Percentiles rank a stretch among this genome's conserved stretches.
Evolutionary conservation across 2,329 filamentous ascomycete species (phyloP).

Genomic region (Claviceps capensis): DNA sequence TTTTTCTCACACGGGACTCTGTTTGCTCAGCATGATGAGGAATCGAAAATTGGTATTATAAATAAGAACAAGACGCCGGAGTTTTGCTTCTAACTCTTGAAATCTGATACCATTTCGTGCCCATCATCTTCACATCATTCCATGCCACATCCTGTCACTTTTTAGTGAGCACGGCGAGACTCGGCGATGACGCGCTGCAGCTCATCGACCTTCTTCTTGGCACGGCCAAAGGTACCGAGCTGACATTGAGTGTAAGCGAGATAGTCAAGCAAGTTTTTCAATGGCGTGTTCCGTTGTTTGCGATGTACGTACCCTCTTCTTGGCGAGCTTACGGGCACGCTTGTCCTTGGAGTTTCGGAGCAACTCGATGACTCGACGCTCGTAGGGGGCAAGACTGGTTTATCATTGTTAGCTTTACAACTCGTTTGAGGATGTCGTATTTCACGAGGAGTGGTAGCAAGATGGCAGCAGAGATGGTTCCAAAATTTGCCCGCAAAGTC

Average conservation of each 20-base stretch:
- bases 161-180: slow-evolving; percentile 60
- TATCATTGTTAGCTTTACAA: background rate
- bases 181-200: slow-evolving; percentile 96
- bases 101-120: background rate
- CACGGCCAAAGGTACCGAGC: slow-evolving; percentile 97
- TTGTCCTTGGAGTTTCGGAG: slow-evolving; percentile 99
- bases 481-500: too few relatives aligned
- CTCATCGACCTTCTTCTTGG: slow-evolving; percentile 99
- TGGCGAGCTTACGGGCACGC: slow-evolving; percentile 95
- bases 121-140: background rate
- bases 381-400: slow-evolving; percentile 71
- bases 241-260: slow-evolving; percentile 23
- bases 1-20: too few relatives aligned
- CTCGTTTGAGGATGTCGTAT: background rate
- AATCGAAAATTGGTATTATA: too few relatives aligned
- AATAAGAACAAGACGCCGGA: too few relatives aligned
- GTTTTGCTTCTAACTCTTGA: background rate
- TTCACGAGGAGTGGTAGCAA: background rate
- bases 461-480: background rate
- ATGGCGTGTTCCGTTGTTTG: background rate
- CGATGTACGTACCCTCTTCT: slow-evolving; percentile 72
- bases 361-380: slow-evolving; percentile 97
- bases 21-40: too few relatives aligned
- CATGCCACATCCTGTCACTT: background rate
- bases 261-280: background rate